A percentile compares a stretch with the other conserved stretches of the same genome.
These are phyloP conservation scores for Rhodotorula kratochvilovae DNA, from an alignment of 768 basidiomycete genomes.

Conservation along the genomic window DNA sequence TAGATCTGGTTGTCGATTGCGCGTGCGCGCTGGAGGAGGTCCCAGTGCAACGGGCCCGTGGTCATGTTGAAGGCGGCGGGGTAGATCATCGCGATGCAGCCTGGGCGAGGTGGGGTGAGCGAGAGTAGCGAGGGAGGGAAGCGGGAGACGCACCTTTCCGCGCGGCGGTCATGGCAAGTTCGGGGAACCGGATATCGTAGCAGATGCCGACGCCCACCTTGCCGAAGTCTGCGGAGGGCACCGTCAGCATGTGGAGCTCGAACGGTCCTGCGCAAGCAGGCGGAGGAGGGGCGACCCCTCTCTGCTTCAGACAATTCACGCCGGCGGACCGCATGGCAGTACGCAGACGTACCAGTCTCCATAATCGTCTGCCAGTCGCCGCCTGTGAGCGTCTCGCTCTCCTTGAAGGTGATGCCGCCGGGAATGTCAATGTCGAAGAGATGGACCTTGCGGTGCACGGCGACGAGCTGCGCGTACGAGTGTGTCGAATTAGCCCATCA, in stretches of 20 bases:
- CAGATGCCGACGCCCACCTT: conserved; percentile 93
- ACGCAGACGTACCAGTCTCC: conserved; percentile 64
- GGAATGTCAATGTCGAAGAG: conserved; percentile 95
- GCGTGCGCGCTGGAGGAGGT: conserved; percentile 79
- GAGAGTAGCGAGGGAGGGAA: not conserved
- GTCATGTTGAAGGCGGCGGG: conserved; percentile 93
- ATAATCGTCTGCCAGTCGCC: conserved; percentile 72
- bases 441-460: conserved; percentile 86
- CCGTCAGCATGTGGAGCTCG: not conserved
- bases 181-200: conserved; percentile 92
- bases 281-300: not conserved
- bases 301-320: fast-evolving
- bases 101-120: conserved; percentile 49
- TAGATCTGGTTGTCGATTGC: conserved; percentile 97
- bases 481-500: too few relatives aligned
- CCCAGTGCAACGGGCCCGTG: conserved; percentile 95
- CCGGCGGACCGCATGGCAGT: not conserved
- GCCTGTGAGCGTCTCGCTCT: conserved; percentile 53
- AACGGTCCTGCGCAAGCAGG: not conserved
- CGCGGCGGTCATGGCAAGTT: conserved; percentile 84
- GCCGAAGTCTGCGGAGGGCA: conserved; percentile 72
- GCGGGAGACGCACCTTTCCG: conserved; percentile 61
- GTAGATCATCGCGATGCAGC: conserved; percentile 82
- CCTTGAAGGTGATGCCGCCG: conserved; percentile 84
- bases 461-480: not conserved